These are phyloP conservation scores for Candida mesenterica DNA, from an alignment of 1,139 yeast genomes.

Conservation along the genomic window DNA sequence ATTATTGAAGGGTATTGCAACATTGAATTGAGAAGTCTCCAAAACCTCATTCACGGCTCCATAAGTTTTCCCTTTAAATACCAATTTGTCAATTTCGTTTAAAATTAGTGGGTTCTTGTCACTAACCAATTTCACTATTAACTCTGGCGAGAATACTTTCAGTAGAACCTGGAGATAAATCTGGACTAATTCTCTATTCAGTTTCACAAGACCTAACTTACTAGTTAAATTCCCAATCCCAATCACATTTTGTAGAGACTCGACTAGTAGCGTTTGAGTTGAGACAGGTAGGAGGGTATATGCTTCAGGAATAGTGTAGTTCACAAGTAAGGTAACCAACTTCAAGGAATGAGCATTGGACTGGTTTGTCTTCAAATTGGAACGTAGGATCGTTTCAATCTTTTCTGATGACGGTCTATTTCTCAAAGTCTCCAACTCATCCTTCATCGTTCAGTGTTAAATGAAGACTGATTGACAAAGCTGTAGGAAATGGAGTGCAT, in stretches of 20 bases:
- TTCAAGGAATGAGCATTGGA: constrained; percentile 5
- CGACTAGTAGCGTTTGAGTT: constrained; percentile 13
- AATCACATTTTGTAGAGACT: constrained; percentile 20
- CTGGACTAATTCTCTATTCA: constrained; percentile 5
- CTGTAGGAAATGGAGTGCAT: no score
- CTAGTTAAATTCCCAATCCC: constrained; percentile 33
- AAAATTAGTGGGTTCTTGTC: constrained; percentile 13
- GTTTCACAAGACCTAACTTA: constrained; percentile 12
- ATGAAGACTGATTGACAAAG: not conserved
- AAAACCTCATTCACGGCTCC: constrained; percentile 25
- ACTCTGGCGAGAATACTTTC: constrained; percentile 17
- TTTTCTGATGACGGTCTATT: constrained; percentile 20
- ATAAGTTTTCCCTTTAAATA: constrained; percentile 35
- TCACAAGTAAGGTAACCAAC: constrained; percentile 26
- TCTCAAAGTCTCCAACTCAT: constrained; percentile 16
- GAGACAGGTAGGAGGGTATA: constrained; percentile 17
- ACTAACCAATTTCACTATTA: constrained; percentile 1
- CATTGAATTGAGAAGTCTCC: not conserved
- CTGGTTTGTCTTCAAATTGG: constrained; percentile 1
- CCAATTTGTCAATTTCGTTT: constrained; percentile 36
- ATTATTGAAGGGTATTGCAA: constrained; percentile 16
- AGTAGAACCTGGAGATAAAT: constrained; percentile 13
- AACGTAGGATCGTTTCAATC: constrained; percentile 14
- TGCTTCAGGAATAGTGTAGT: constrained; percentile 32
- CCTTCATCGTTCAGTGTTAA: constrained; percentile 1